Evolutionary conservation across 2,329 filamentous ascomycete genomes (phyloP).

Genomic region (Sclerotinia sclerotiorum): DNA sequence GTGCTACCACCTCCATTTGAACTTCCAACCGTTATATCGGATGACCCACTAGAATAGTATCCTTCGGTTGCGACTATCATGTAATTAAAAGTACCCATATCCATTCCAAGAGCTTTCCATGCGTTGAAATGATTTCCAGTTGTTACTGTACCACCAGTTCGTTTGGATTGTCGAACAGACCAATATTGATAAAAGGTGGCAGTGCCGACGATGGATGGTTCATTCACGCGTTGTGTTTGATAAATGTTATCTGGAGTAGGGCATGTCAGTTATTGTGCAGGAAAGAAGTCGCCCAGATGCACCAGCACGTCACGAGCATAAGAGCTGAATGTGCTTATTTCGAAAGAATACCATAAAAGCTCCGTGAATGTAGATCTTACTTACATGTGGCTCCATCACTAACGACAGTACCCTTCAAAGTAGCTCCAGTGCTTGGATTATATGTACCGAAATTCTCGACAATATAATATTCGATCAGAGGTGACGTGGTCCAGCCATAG

Average conservation of each 20-base stretch:
- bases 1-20: background rate
- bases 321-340: background rate
- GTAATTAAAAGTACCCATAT: slow-evolving; percentile 50
- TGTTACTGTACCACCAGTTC: slow-evolving; percentile 51
- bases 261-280: background rate
- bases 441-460: slow-evolving; percentile 54
- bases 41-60: slow-evolving; percentile 25
- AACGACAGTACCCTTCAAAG: slow-evolving; percentile 51
- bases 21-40: slow-evolving; percentile 25
- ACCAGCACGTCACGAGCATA: too few relatives aligned
- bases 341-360: background rate
- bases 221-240: slow-evolving; percentile 42
- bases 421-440: slow-evolving; percentile 50
- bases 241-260: slow-evolving; percentile 41
- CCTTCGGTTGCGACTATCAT: slow-evolving; percentile 46
- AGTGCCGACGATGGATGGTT: slow-evolving; percentile 50
- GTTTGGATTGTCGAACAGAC: slow-evolving; percentile 52
- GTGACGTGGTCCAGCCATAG: slow-evolving; percentile 54
- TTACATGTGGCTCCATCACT: slow-evolving; percentile 54
- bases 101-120: slow-evolving; percentile 50
- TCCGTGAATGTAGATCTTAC: background rate
- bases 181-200: slow-evolving; percentile 54
- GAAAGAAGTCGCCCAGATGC: too few relatives aligned
- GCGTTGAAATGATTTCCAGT: slow-evolving; percentile 53
- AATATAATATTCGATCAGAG: slow-evolving; percentile 49